Conservation (phyloP, 352 stramenopile species). For the Phytophthora multivora region DNA sequence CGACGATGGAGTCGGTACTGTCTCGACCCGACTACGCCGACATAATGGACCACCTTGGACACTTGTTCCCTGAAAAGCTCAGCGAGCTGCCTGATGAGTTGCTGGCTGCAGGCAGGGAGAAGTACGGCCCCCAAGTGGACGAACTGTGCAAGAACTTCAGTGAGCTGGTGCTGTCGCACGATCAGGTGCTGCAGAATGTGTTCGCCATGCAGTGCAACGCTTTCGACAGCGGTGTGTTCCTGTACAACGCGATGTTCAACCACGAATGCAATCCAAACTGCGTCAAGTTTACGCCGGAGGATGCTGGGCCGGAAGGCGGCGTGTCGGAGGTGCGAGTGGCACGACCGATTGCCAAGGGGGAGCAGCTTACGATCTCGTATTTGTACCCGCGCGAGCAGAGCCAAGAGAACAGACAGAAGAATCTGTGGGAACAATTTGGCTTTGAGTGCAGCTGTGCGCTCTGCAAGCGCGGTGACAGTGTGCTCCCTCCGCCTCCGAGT, state of each 20-base stretch:
- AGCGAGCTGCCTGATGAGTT: slow-evolving; percentile 63
- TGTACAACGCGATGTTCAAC: slow-evolving; percentile 96
- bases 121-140: slow-evolving; percentile 64
- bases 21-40: slow-evolving; percentile 62
- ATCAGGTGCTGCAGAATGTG: slow-evolving; percentile 88
- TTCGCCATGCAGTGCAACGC: slow-evolving; percentile 94
- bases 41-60: slow-evolving; percentile 78
- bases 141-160: slow-evolving; percentile 58
- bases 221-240: slow-evolving; percentile 93
- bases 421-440: slow-evolving; percentile 92
- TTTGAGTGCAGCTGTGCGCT: slow-evolving; percentile 84
- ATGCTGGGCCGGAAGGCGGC: slow-evolving; percentile 35
- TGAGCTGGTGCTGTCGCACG: slow-evolving; percentile 48
- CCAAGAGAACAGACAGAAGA: slow-evolving; percentile 72
- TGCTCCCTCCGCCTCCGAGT: slow-evolving; percentile 45
- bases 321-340: slow-evolving; percentile 94
- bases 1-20: slow-evolving; percentile 89
- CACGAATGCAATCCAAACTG: slow-evolving; percentile 95
- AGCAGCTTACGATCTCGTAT: slow-evolving; percentile 94
- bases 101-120: slow-evolving; percentile 50
- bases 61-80: slow-evolving; percentile 89
- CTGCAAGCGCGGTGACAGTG: slow-evolving; percentile 72
- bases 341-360: slow-evolving; percentile 78
- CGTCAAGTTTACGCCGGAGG: slow-evolving; percentile 90
- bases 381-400: slow-evolving; percentile 91